Evolutionary conservation across 129 eudicot species (phyloP), one percentile per base, ranked within the genome.

Genomic region (Tagetes patula): DNA sequence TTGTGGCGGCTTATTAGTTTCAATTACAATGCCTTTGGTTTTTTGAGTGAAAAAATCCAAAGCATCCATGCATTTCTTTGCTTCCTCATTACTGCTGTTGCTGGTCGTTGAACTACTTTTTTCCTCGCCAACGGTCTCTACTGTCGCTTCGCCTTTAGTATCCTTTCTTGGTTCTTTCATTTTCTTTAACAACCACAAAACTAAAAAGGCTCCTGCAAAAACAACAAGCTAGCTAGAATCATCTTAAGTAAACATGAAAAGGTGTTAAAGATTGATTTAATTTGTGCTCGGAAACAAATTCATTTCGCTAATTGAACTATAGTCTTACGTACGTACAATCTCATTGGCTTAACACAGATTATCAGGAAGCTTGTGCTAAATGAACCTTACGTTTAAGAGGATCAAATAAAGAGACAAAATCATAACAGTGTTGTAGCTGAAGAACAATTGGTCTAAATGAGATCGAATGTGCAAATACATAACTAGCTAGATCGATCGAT

Each of bases 11-110:
- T 77, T 61, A 31, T 59, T 2, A 6, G 3, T 46, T 42, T 41
- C 50, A 20, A 77, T 77, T 40, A 61, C 65, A 60, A 77, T 40
- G 48, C 46, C 81, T 77, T 77, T 70, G 14, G 65, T 20, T 77
- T 77, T 40, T 39, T 48, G 54, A 50, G 54, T 6, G n/a, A 50
- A 39, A 27, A 33, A 72, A 58, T 72, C 69, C 58, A 72, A 12
- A 40, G 73, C 55, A 37, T 65, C 47, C 56, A 52, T 53, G 56
- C 58, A 43, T 39, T 41, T 65, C 27, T 53, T 66, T 48, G 45
- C 64, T 37, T 70, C 64, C 70, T 41, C 81, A 47, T 30, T 30
- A 46, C 38, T 65, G 14, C 36, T 65, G 14, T 20, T 34, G 43
- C 60, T 55, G 2, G 39, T n/a, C 0, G 60, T 45, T 6, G 81